Evolutionary conservation across 305 asterid species (phyloP), one percentile per base, ranked within the genome.

Genomic region (Petunia hybrid): DNA sequence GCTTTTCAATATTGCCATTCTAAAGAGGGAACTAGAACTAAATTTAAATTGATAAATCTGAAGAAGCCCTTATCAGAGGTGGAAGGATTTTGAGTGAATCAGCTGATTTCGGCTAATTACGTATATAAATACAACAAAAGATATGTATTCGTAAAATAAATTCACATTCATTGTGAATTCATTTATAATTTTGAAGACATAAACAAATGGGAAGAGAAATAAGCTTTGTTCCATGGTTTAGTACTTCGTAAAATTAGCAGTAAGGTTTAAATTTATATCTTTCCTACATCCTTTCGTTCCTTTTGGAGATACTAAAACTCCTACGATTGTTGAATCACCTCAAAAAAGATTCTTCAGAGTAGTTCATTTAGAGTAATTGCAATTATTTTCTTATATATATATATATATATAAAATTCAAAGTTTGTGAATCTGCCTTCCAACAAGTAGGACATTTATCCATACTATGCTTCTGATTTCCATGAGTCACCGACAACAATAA

Each of bases 331-430:
- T 46, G 53, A 46, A 46, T 46, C 53, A 46, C 53, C 14, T 66
- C 51, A 14, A 66, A 2, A 8, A 64, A 36, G 12, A 1, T 63
- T 16, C 45, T 64, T 64, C 4, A 38, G 9, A 22, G 8, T 45
- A 64, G 2, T 64, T 63, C 6, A 3, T 62, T 64, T 64, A 38
- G 8, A 64, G 70, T 64, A 64, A 36, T 64, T 64, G 69, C 69
- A 64, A 62, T 8, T 10, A 13, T 36, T 10, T 38, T 38, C 70
- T 22, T 22, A 22, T 22, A 22, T 22, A 22, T 22, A 22, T 22
- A 22, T 22, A 22, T 22, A 22, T 22, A 22, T 22, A 22, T 22
- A 22, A 22, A 22, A 22, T 22, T 31, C n/a, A 31, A 31, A 22
- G 4, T 38, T 64, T 38, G 42, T 62, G 42, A 62, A 4, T 35